Base-by-base conservation (phyloP, 192 early-diverging fungal genomes). In the Diversispora eburnea region DNA sequence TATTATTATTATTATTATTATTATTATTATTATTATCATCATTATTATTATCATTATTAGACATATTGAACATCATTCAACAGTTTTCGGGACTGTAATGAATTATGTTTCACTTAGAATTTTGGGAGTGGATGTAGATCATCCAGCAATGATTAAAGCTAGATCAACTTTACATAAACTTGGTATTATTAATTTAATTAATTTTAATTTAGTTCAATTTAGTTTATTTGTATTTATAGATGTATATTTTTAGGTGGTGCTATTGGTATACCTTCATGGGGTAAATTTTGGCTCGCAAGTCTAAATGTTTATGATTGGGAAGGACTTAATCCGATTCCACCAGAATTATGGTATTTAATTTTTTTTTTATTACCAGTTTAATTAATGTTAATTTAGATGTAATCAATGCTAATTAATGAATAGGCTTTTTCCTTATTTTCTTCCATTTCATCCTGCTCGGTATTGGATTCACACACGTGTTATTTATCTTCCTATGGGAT, bases 401-500 rank as follows among this genome's bases (percentile, higher is more conserved):
- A 45, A 47, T 25, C 12, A 15, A 41, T 48, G 39, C 33, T 42
- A 45, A 12, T 57, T 63, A 54, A 15, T 58, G 17, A 55, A 54
- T 22, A 90, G 91, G 82, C 78, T 94, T 13, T 77, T 99, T 8
- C 98, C 98, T 2, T 75, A 94, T 48, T 33, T 80, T 5, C 39
- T 94, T 19, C 96, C 98, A 20, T 66, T 99, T 39, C 91, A 93
- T 54, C 93, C 98, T 7, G 94, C 91, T 41, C 86, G 91, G 49
- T 94, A 91, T 91, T 99, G 98, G 98, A 88, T 91, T 56, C 98
- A 99, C 78, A 92, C 92, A 9, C 89, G 98, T 19, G 81, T 86
- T 59, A 95, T 98, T 10, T 97, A 97, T 79, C 83, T 99, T n/a
- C 92, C 92, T 67, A 99, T 99, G 96, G 84, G 91, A 75, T 97